Evolutionary conservation across 305 asterid genomes (phyloP), one percentile per base, ranked within the genome.

Genomic region (Coffea humblotiana): DNA sequence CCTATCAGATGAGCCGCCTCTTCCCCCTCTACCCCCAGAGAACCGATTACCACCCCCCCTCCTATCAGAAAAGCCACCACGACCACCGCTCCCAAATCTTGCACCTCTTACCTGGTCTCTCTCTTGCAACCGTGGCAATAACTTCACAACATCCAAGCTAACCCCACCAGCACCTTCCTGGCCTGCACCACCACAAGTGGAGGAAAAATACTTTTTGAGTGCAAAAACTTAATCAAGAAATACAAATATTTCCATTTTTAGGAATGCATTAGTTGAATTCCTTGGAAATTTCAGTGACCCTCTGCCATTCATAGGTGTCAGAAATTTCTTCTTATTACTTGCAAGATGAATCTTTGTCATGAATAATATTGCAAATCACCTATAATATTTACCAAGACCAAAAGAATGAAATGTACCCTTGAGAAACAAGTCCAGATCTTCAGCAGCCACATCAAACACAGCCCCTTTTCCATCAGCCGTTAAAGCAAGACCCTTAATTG

Each of bases 381-480:
- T 32, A 35, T 14, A 6, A 67, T 29, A 32, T 32, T 32, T 35
- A 47, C 13, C 21, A 67, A 67, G 25, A 67, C 71, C 23, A 67
- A 27, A 45, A 75, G 40, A 32, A 74, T 21, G 54, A 51, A 40
- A 77, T 68, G 19, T 71, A 94, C 99, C 98, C 10, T 90, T 72
- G 61, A 96, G 91, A 84, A 92, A 92, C 13, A 78, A 48, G 74
- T 90, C 97, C 67, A 94, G 84, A 84, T 94, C 97, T 43, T 87
- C 86, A 8, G 82, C 73, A 81, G 93, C 87, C 71, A 96, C 97
- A 82, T 96, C 99, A 82, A 96, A 96, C 71, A 96, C 97, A 0
- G 97, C 97, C 0, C 95, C 98, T 69, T 84, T 92, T 37, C 97
- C 98, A 71, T 96, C 98, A 32, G 91, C 94, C 3, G 97, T 92